Percentiles rank a stretch among this genome's conserved stretches.
These are phyloP conservation scores for Nothomitra cinnamomea DNA, from an alignment of 2,329 filamentous ascomycete genomes.

Conservation along the genomic window DNA sequence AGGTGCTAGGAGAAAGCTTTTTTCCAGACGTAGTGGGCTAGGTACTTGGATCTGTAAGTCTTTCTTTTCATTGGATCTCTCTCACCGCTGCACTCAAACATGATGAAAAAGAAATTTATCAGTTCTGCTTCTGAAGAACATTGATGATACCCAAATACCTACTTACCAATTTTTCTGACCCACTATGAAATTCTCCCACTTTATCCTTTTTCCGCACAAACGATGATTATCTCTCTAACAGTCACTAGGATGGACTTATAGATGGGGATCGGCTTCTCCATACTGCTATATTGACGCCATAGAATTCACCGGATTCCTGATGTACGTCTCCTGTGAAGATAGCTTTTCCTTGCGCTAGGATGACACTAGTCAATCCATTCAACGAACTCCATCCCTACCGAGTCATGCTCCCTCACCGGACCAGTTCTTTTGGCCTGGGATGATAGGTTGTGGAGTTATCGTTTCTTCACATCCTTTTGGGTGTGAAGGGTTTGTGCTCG, in stretches of 20 bases:
- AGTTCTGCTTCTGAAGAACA: conserved; percentile 61
- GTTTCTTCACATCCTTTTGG: not conserved
- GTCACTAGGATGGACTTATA: not conserved
- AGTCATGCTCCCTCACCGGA: conserved; percentile 61
- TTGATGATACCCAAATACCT: conserved; percentile 51
- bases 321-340: conserved; percentile 7
- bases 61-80: not conserved
- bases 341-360: conserved; percentile 24
- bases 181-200: not conserved
- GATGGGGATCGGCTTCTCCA: not conserved
- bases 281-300: not conserved
- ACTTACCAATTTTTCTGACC: conserved; percentile 28
- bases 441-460: conserved; percentile 62
- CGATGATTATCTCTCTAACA: not conserved
- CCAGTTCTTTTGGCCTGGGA: conserved; percentile 32
- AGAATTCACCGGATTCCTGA: not conserved
- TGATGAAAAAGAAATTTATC: conserved; percentile 51
- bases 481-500: conserved; percentile 17
- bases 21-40: not conserved
- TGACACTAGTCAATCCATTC: conserved; percentile 61
- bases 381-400: conserved; percentile 47
- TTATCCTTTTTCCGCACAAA: not conserved
- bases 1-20: not conserved
- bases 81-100: not conserved
- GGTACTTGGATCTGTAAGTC: not conserved